phyloP scores from a whole-genome alignment of 73 alveolate species.

The Halteria grandinella region DNA sequence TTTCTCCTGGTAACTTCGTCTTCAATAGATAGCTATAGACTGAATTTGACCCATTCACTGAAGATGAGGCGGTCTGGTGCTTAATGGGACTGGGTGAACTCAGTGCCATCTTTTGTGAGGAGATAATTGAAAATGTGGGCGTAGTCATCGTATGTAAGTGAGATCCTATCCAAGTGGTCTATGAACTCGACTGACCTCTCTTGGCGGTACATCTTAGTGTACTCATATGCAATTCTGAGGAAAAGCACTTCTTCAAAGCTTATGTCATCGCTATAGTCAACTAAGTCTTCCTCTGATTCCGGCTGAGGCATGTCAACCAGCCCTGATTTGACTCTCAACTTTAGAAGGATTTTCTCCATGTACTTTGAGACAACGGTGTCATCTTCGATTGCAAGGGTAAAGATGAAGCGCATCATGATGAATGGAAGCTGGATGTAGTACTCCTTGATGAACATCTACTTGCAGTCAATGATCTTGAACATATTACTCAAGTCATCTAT shows the following conservation, averaged over 20 bases:
- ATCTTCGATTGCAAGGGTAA: slow-evolving; percentile 12
- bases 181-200: slow-evolving; percentile 6
- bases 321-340: slow-evolving; percentile 1
- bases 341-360: neutral
- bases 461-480: slow-evolving; percentile 21
- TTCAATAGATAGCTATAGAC: slow-evolving; percentile 31
- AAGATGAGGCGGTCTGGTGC: slow-evolving; percentile 13
- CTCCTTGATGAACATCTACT: slow-evolving; percentile 28
- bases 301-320: neutral
- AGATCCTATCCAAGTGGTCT: slow-evolving; percentile 3
- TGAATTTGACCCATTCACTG: slow-evolving; percentile 46
- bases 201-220: slow-evolving; percentile 16
- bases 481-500: slow-evolving; percentile 27
- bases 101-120: too few relatives aligned
- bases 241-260: slow-evolving; percentile 23
- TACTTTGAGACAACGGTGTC: slow-evolving; percentile 6
- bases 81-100: too few relatives aligned
- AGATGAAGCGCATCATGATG: slow-evolving; percentile 26
- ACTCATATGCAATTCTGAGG: slow-evolving; percentile 47
- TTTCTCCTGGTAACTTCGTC: slow-evolving; percentile 40
- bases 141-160: slow-evolving; percentile 4
- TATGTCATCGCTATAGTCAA: neutral
- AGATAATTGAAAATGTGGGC: neutral
- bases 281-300: neutral
- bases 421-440: slow-evolving; percentile 42